Base-by-base conservation (phyloP, 2,329 filamentous ascomycete genomes). In the Madurella fahalii region DNA sequence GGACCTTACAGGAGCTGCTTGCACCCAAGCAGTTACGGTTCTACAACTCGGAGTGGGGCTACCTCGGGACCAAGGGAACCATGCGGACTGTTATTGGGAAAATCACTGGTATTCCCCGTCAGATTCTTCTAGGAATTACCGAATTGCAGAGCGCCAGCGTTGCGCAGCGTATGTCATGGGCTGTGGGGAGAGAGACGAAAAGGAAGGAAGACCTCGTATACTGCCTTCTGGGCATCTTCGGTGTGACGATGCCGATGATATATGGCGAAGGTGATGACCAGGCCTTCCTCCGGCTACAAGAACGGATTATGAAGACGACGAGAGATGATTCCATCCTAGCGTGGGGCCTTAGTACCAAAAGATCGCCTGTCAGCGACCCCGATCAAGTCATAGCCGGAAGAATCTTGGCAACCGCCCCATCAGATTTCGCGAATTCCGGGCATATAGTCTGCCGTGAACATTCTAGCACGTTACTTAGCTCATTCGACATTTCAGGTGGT, bases 1-100 rank as follows among this genome's bases (percentile, higher is more conserved):
- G 54, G 61, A 62, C 58, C 1, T 34, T 86, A 59, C 86, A 86
- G 65, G 83, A 89, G 68, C 83, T 87, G 0, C 75, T 90, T 4
- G 86, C 70, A 0, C 69, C 69, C 1, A n/a, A 13, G 1, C 40
- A 56, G 0, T 17, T 72, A 0, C 18, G 56, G 4, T 72, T 74
- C 54, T 71, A 64, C 57, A 58, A 67, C 40, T 9, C 15, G 0
- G 43, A 49, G 2, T 73, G 69, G 71, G 20, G 32, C 0, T 50
- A 40, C 1, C 51, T 69, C 1, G 69, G 68, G 1, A 61, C 58
- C 2, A 68, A 65, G 46, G 18, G 40, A 2, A 46, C 52, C 1
- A 39, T 68, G 5, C 39, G 45, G 2, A 15, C 41, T 1, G 12
- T 46, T 8, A 56, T 68, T 13, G 46, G 50, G 1, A 8, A 40